Conservation (phyloP, 257 asterid species). For the Plantago major region DNA sequence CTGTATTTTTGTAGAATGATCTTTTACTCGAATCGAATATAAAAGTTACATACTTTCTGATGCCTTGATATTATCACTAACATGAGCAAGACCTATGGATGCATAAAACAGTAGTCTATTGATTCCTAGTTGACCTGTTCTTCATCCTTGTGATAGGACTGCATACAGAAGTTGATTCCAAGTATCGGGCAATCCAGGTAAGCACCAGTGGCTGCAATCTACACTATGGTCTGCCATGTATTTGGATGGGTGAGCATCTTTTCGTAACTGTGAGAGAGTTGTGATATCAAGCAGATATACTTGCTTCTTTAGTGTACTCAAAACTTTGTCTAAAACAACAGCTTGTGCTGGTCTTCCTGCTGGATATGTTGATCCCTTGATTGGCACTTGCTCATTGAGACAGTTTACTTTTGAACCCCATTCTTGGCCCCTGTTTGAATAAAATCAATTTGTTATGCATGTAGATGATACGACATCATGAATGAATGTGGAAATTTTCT, state of each 20-base stretch:
- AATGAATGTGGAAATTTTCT: not conserved
- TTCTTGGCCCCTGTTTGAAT: not conserved
- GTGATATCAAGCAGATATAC: conserved; percentile 14
- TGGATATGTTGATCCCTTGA: conserved; percentile 12
- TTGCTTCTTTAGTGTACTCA: not conserved
- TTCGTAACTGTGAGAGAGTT: conserved; percentile 15
- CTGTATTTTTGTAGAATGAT: no score
- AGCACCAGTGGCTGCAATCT: conserved; percentile 19
- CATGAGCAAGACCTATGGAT: not conserved
- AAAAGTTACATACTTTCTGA: not conserved
- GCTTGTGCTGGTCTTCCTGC: conserved; percentile 1
- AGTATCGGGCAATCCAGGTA: conserved; percentile 17
- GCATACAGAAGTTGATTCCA: conserved; percentile 16
- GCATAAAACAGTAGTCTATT: not conserved
- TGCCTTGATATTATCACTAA: not conserved
- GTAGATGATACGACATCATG: not conserved
- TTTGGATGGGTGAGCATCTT: not conserved
- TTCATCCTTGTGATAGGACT: conserved; percentile 11
- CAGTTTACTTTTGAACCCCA: conserved; percentile 15
- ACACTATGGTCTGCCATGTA: conserved; percentile 1
- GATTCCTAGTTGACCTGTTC: not conserved
- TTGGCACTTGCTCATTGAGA: not conserved
- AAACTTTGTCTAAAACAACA: conserved; percentile 9
- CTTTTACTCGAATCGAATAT: not conserved
- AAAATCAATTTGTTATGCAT: not conserved